Base-by-base conservation (phyloP, 2,329 filamentous ascomycete species). In the Helotiales sp. region DNA sequence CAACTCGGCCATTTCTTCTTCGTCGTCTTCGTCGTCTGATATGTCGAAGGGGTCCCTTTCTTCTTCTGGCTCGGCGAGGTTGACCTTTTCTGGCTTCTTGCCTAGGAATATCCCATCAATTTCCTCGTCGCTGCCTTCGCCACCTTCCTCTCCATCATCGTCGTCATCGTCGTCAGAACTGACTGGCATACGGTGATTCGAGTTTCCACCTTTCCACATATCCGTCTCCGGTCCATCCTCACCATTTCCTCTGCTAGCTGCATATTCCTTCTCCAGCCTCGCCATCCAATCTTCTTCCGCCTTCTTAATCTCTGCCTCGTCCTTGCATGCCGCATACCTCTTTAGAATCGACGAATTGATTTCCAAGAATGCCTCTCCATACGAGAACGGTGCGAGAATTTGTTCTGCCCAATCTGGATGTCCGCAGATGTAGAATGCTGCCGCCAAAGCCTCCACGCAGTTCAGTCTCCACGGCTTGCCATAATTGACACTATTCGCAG, bases 401-500 rank as follows among this genome's bases (percentile, higher is more conserved):
- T 93, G 87, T 76, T 91, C 88, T 0, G 96, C 95, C 96, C 96
- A 99, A 60, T 97, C 95, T 6, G 86, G 79, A 75, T 96, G 93
- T 4, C 96, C 93, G 74, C 95, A 98, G 71, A 99, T 99, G 75
- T 87, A 92, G 77, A 97, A 99, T 24, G 92, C 93, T 3, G 96
- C 95, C 0, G 93, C 96, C 55, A 99, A 83, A 3, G 96, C 96
- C 82, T 99, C 96, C 32, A 93, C 96, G 75, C 96, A 99, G 79
- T 99, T 99, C 70, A 99, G 79, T 63, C 94, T 86, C 92, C 94
- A 97, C 5, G 96, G 96, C 76, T 93, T 92, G 68, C 96, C 96
- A 80, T 99, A 99, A 81, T 99, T 99, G 76, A 97, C 96, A 1
- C 92, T 91, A 78, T 99, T 99, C 57, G 96, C 96, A 6, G 96